These are phyloP conservation scores for Blastomyces emzantsi DNA, from an alignment of 2,329 filamentous ascomycete genomes.

Conservation along the genomic window DNA sequence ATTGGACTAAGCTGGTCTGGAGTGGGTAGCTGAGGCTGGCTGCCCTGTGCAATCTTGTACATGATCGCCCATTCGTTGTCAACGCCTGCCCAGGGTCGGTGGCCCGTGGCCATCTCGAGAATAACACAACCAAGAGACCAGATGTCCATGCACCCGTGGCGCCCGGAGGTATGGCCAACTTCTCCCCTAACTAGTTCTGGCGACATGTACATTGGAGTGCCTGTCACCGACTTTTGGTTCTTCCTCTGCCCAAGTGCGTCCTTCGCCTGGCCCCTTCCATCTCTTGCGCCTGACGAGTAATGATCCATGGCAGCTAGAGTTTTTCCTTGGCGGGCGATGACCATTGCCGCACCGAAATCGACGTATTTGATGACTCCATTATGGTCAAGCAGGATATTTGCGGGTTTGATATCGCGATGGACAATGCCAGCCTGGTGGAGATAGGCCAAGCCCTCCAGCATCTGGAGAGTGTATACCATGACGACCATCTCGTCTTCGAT, in stretches of 20 bases:
- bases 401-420: slow-evolving; percentile 55
- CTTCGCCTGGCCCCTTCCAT: slow-evolving; percentile 15
- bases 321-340: slow-evolving; percentile 87
- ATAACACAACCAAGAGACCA: slow-evolving; percentile 65
- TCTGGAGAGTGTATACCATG: slow-evolving; percentile 61
- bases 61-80: slow-evolving; percentile 99
- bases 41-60: slow-evolving; percentile 99
- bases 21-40: slow-evolving; percentile 75
- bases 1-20: slow-evolving; percentile 72
- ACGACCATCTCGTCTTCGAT: slow-evolving; percentile 55
- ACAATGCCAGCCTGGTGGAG: slow-evolving; percentile 48
- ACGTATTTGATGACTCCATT: slow-evolving; percentile 99
- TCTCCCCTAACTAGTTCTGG: slow-evolving; percentile 96
- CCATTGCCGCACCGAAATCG: slow-evolving; percentile 94
- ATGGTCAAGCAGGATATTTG: slow-evolving; percentile 66
- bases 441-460: slow-evolving; percentile 50
- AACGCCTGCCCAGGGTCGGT: slow-evolving; percentile 85
- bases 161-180: slow-evolving; percentile 59
- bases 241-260: slow-evolving; percentile 27
- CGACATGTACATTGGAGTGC: slow-evolving; percentile 99
- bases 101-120: slow-evolving; percentile 92
- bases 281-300: slow-evolving; percentile 41
- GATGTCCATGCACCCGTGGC: slow-evolving; percentile 61
- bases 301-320: slow-evolving; percentile 63
- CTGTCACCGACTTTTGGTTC: slow-evolving; percentile 86